Base-by-base conservation (phyloP, 768 basidiomycete genomes). In the Crucibulum laeve region DNA sequence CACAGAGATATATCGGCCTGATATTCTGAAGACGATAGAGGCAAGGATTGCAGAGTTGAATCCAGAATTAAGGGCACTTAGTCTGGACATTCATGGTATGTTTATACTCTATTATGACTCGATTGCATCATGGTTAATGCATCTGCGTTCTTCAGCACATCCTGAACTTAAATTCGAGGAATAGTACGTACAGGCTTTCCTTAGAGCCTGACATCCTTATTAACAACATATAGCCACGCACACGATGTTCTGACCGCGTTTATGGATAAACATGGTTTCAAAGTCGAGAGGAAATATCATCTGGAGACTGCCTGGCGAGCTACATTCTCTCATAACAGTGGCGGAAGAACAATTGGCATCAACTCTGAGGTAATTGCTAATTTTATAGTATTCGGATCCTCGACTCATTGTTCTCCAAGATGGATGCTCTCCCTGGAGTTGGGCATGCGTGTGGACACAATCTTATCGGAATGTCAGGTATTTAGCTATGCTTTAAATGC, bases 361-460 rank as follows among this genome's bases (percentile, higher is more conserved):
- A 91, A 91, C 59, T 89, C 87, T 14, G 89, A 91, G 63, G 73
- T 79, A 61, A 25, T 55, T 59, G 21, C 13, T 23, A 14, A 13
- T n/a, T 23, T 7, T 13, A 17, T 19, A 38, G 26, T 8, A 7
- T 19, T 33, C 3, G 2, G 17, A 22, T 2, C 14, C 4, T 19
- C 18, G 28, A n/a, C n/a, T 25, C 1, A 33, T 4, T 19, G 25
- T 40, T 4, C 14, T 8, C 26, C 3, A 46, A 77, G 75, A 82
- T 83, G 80, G 80, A 82, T 43, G 83, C 82, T 1, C 64, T 84
- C 21, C 64, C 65, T 43, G 71, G 76, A 0, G 68, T 82, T 30
- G 80, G 85, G 0, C 85, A 87, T 49, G 85, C 83, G 1, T 91
- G 88, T 53, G 88, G 88, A 2, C 88, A 91, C 56, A 91, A 91